Conservation (phyloP, 1,139 yeast species). For the Geotrichum klebahnii region DNA sequence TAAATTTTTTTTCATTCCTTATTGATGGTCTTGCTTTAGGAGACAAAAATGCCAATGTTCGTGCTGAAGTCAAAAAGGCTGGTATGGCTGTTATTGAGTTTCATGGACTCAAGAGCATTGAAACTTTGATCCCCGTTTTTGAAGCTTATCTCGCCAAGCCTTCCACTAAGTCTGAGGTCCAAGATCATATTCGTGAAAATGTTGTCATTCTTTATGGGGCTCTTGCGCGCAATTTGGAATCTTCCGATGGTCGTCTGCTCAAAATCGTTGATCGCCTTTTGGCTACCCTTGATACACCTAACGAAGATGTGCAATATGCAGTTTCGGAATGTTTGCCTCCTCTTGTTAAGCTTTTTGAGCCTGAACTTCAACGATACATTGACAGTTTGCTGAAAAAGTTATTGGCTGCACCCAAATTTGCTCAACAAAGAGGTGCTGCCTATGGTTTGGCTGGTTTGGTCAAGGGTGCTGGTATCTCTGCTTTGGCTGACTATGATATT, state of each 20-base stretch:
- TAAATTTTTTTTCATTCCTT: conserved; percentile 54
- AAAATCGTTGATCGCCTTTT: conserved; percentile 64
- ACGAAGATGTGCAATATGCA: conserved; percentile 84
- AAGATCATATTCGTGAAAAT: conserved; percentile 69
- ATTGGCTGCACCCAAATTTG: conserved; percentile 47
- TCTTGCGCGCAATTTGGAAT: conserved; percentile 71
- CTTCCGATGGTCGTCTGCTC: conserved; percentile 60
- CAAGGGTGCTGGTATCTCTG: conserved; percentile 79
- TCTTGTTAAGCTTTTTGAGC: conserved; percentile 52
- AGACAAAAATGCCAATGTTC: conserved; percentile 67
- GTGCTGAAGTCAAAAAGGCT: conserved; percentile 84
- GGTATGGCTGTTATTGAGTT: conserved; percentile 65
- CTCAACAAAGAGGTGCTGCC: conserved; percentile 86
- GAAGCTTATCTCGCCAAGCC: conserved; percentile 51
- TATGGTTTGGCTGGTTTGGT: conserved; percentile 92
- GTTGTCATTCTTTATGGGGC: conserved; percentile 85
- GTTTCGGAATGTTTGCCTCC: conserved; percentile 83
- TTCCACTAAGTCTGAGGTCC: conserved; percentile 43
- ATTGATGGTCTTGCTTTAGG: conserved; percentile 63
- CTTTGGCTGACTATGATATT: conserved; percentile 70
- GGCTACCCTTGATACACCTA: conserved; percentile 76
- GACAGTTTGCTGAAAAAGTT: conserved; percentile 57
- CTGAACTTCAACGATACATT: conserved; percentile 48
- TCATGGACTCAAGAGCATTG: conserved; percentile 64
- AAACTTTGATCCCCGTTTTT: conserved; percentile 69